Base-by-base conservation (phyloP, 768 basidiomycete genomes). In the Coprinellus aureogranulatus region DNA sequence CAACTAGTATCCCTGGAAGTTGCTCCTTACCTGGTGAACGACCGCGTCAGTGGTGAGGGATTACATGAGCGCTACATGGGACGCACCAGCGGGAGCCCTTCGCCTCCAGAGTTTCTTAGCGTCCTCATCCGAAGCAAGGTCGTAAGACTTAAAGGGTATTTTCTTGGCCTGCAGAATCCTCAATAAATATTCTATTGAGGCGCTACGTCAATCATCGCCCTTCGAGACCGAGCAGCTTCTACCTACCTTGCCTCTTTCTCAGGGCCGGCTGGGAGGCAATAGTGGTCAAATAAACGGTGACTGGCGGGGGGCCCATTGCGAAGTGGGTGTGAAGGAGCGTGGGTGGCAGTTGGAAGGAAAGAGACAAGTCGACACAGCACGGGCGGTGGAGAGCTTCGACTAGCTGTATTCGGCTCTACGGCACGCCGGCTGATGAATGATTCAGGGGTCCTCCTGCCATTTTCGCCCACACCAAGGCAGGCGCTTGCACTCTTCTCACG, bases 141-240 rank as follows among this genome's bases (percentile, higher is more conserved):
- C 92, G 66, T 91, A 94, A 10, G 89, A 87, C 0, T 76, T 85
- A 72, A 87, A 94, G 6, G 84, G 79, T 51, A 93, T 89, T 76
- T 89, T 92, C 82, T 91, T 90, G 68, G 87, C 85, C 70, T 94
- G 92, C 53, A 94, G 76, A 54, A 88, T 89, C 50, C 92, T 85
- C 54, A 94, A 69, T 42, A 94, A 74, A 66, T 91, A 92, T 66
- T 94, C 92, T 92, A 69, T 16, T 16, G n/a, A 47, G 20, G 20
- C 18, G 27, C 20, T 51, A 28, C 18, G 48, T 26, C 16, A 34
- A 51, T 54, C 14, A 60, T 51, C 20, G 25, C 44, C 25, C 37
- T 14, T 8, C 20, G 8, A n/a, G 20, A 8, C 16, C 41, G 18
- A 44, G 20, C 41, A 44, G 41, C 41, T 44, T 5, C 9, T 18